A percentile compares a stretch with the other conserved stretches of the same genome.
Evolutionary conservation across 2,329 filamentous ascomycete genomes (phyloP).

Genomic region (Claviceps pusilla): DNA sequence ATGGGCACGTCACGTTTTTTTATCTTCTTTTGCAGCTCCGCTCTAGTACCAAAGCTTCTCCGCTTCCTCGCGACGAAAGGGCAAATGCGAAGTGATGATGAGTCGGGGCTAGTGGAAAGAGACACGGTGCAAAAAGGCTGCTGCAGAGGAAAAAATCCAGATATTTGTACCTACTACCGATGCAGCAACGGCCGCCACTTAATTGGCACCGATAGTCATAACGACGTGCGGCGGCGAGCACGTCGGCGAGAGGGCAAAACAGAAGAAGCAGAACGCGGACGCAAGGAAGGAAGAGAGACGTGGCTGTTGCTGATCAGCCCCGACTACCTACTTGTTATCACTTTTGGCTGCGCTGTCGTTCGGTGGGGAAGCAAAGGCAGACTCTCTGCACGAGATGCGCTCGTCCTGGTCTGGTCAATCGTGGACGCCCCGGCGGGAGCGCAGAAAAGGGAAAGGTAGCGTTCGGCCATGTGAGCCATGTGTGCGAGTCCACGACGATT

Average conservation of each 20-base stretch:
- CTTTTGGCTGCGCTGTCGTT: neutral
- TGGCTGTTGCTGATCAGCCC: neutral
- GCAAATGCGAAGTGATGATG: neutral
- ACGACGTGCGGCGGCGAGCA: neutral
- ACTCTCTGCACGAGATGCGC: neutral
- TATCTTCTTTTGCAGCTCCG: neutral
- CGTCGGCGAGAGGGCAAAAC: neutral
- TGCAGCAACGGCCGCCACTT: neutral
- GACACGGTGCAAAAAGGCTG: neutral
- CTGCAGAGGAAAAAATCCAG: neutral
- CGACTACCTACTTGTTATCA: neutral
- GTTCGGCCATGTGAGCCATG: neutral
- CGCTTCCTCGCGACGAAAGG: neutral
- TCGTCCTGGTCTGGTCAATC: neutral
- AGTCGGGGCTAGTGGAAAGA: neutral
- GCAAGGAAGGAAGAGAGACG: neutral
- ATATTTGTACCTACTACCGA: neutral
- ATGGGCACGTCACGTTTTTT: neutral
- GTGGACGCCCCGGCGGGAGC: neutral
- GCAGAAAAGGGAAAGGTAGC: neutral
- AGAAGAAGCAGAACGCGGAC: neutral
- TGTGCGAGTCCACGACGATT: neutral
- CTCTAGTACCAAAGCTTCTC: neutral
- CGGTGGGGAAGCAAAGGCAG: neutral
- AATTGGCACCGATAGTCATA: conserved; percentile 1